Evolutionary conservation across 805 yeast genomes (phyloP), one percentile per base, ranked within the genome.

Genomic region (Teunomyces funiuensis): DNA sequence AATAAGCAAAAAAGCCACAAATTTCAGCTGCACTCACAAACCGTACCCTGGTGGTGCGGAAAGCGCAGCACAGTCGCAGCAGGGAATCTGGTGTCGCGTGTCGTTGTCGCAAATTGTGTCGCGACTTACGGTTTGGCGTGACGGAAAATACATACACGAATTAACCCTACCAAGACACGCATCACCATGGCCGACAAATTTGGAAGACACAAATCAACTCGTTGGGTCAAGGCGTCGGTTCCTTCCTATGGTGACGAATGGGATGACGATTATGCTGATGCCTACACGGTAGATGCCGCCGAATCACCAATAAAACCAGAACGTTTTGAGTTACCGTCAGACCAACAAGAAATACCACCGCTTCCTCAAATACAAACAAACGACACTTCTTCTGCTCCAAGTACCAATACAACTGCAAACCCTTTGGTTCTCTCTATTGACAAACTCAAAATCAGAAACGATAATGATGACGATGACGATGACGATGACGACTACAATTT

Each of bases 201-300:
- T 46, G 73, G 63, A 20, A 61, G 76, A 52, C 74, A 69, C 42
- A 61, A 61, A 36, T 69, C 74, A 27, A 60, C 73, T 5, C 54
- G 76, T 37, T 70, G 75, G 75, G 72, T 61, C 8, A 65, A 63
- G 40, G 68, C 74, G 5, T 49, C 63, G n/a, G 65, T 63, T 4
- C 76, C 74, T n/a, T 41, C 59, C 2, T 68, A 68, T 43, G 72
- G 72, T 1, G 71, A 66, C 41, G 71, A 66, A 16, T 69, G 74
- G 74, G 68, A 63, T 40, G 69, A 63, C 19, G 68, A 60, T 23
- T 47, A 54, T 34, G 59, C 52, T 16, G 26, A 36, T 16, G 37
- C 33, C 14, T 41, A 36, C 6, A 37, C 34, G 34, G 34, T 31
- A 11, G 34, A 31, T 9, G 34, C 34, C 8, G 13, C 22, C 6